A percentile compares a stretch with the other conserved stretches of the same genome.
Evolutionary conservation across 1,284 basidiomycete genomes (phyloP).

Genomic region (Earliella scabrosa): DNA sequence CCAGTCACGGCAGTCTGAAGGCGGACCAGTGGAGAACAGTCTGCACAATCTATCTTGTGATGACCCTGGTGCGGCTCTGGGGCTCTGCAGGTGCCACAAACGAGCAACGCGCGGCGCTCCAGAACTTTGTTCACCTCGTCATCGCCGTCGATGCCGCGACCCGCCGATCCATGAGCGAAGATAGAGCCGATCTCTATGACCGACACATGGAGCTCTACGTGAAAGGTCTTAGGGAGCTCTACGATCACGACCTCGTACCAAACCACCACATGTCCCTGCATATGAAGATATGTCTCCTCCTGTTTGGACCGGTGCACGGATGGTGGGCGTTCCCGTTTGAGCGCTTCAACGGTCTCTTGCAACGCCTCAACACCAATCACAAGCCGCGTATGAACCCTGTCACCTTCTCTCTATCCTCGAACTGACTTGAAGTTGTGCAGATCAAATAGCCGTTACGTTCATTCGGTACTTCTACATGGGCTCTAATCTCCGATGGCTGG

Average conservation of each 20-base stretch:
- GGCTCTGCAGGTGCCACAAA: not conserved
- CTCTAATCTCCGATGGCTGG: slow-evolving; percentile 3
- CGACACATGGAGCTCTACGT: slow-evolving; percentile 37
- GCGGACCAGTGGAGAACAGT: slow-evolving; percentile 49
- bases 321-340: slow-evolving; percentile 29
- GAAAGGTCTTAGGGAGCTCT: slow-evolving; percentile 32
- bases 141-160: slow-evolving; percentile 24
- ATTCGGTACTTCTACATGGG: slow-evolving; percentile 17
- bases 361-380: slow-evolving; percentile 12
- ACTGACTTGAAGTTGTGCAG: not conserved
- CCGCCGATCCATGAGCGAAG: not conserved
- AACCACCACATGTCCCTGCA: slow-evolving; percentile 47
- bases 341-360: slow-evolving; percentile 20
- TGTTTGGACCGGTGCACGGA: slow-evolving; percentile 40
- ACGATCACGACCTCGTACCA: slow-evolving; percentile 33
- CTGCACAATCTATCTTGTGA: not conserved
- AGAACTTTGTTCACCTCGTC: slow-evolving; percentile 44
- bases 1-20: slow-evolving; percentile 37
- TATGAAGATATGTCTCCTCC: slow-evolving; percentile 28
- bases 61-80: not conserved
- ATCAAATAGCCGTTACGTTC: slow-evolving; percentile 14
- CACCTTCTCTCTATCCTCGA: not conserved
- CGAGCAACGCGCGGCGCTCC: slow-evolving; percentile 27
- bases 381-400: not conserved
- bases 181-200: slow-evolving; percentile 21